A percentile compares a stretch with the other conserved stretches of the same genome.
Evolutionary conservation across 768 basidiomycete genomes (phyloP).

Genomic region (Boletus barrowsii): DNA sequence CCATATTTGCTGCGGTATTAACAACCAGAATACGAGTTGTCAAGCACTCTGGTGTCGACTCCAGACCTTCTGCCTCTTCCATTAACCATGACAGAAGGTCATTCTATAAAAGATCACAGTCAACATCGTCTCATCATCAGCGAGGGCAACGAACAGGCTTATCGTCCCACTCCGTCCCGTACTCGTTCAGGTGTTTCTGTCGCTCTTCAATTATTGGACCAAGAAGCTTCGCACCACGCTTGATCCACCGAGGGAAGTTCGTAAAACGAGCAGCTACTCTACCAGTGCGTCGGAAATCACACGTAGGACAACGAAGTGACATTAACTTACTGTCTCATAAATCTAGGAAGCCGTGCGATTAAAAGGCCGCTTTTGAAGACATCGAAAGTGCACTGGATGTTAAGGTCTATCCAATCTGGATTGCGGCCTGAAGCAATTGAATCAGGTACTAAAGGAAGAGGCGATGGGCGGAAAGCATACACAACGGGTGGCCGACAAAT

Average conservation of each 20-base stretch:
- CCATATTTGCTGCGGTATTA: constrained; percentile 23
- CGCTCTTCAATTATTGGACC: constrained; percentile 3
- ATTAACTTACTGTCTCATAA: constrained; percentile 30
- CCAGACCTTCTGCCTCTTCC: constrained; percentile 6
- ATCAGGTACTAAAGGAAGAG: neutral
- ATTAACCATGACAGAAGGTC: constrained; percentile 36
- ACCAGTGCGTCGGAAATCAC: neutral
- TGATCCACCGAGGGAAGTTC: neutral
- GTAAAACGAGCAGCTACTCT: constrained; percentile 21
- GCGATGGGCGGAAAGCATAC: constrained; percentile 25
- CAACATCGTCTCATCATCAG: neutral
- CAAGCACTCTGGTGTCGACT: neutral
- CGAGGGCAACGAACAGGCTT: neutral
- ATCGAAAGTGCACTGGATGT: neutral
- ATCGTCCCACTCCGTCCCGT: neutral
- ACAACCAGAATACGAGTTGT: constrained; percentile 2
- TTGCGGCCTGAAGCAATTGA: neutral
- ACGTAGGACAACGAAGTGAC: too few relatives aligned
- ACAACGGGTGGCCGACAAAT: constrained; percentile 48
- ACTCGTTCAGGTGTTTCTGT: neutral
- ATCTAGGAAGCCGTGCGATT: constrained; percentile 24
- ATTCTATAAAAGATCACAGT: constrained; percentile 15
- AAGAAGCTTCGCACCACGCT: constrained; percentile 1
- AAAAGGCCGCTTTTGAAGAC: neutral
- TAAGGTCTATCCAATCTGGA: constrained; percentile 3